Conservation (phyloP, 1,139 yeast species). For the Geotrichum phurueaensis region DNA sequence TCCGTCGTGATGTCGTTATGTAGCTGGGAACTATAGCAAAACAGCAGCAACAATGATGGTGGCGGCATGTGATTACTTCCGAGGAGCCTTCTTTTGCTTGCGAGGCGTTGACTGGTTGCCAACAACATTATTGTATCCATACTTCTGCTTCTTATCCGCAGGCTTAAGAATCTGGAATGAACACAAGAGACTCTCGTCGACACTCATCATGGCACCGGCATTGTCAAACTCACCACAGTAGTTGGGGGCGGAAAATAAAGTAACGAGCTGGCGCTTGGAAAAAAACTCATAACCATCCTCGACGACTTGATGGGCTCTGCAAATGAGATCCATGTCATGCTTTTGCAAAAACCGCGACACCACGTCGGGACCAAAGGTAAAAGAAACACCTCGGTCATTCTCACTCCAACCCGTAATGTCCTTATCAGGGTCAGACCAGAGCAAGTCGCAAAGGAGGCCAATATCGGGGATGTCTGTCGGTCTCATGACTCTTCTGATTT, state of each 20-base stretch:
- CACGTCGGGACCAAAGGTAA: slow-evolving; percentile 96
- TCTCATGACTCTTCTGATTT: slow-evolving; percentile 80
- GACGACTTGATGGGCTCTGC: slow-evolving; percentile 98
- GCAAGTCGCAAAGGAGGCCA: slow-evolving; percentile 81
- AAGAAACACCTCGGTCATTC: slow-evolving; percentile 95
- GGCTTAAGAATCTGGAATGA: slow-evolving; percentile 92
- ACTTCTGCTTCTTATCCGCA: slow-evolving; percentile 87
- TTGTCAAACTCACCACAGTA: slow-evolving; percentile 98
- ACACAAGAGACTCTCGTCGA: slow-evolving; percentile 83
- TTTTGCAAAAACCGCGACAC: slow-evolving; percentile 73
- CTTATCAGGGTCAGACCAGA: slow-evolving; percentile 97
- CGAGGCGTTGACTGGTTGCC: slow-evolving; percentile 13
- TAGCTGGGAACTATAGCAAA: background rate
- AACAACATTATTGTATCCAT: slow-evolving; percentile 42
- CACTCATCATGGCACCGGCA: slow-evolving; percentile 99
- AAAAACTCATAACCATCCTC: slow-evolving; percentile 98
- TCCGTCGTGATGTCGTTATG: background rate
- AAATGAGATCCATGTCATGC: slow-evolving; percentile 89
- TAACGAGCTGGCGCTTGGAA: slow-evolving; percentile 85
- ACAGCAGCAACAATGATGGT: background rate
- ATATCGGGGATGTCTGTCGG: slow-evolving; percentile 98
- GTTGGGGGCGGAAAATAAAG: slow-evolving; percentile 94
- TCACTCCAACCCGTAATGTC: slow-evolving; percentile 97
- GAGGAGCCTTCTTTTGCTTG: slow-evolving; percentile 12
- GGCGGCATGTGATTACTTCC: background rate